A percentile compares a stretch with the other conserved stretches of the same genome.
Conservation (phyloP, 1,139 yeast genomes). For the Geotrichum fermentans region DNA sequence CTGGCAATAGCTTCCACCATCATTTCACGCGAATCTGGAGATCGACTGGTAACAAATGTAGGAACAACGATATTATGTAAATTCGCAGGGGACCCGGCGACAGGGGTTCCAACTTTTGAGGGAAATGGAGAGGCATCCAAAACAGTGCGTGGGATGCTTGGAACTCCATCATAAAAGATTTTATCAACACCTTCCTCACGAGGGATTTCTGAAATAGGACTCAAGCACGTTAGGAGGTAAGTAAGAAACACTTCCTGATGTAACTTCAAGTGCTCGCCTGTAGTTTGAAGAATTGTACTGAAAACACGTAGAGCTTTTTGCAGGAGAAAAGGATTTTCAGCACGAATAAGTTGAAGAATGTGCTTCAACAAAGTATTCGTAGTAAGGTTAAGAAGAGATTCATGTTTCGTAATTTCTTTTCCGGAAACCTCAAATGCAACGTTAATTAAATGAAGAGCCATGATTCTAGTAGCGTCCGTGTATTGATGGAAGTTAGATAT, state of each 20-base stretch:
- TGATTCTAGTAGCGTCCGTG: slow-evolving; percentile 79
- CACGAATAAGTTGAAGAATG: slow-evolving; percentile 71
- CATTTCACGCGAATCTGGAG: slow-evolving; percentile 64
- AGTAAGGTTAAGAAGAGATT: slow-evolving; percentile 60
- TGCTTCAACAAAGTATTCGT: slow-evolving; percentile 81
- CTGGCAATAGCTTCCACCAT: slow-evolving; percentile 80
- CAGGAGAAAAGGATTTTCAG: slow-evolving; percentile 60
- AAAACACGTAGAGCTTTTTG: slow-evolving; percentile 74
- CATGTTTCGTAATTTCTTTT: slow-evolving; percentile 56
- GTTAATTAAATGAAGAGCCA: slow-evolving; percentile 71
- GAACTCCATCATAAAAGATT: slow-evolving; percentile 42
- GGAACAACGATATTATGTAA: slow-evolving; percentile 13
- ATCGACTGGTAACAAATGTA: slow-evolving; percentile 24
- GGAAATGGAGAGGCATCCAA: slow-evolving; percentile 31
- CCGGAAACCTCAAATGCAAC: slow-evolving; percentile 85
- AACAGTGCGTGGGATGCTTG: slow-evolving; percentile 35
- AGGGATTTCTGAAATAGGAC: slow-evolving; percentile 39
- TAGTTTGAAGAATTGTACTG: slow-evolving; percentile 48
- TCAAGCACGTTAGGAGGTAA: slow-evolving; percentile 39
- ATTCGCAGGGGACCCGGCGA: slow-evolving; percentile 24
- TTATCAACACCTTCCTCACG: slow-evolving; percentile 40
- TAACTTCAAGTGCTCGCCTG: slow-evolving; percentile 36
- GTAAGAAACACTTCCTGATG: slow-evolving; percentile 42
- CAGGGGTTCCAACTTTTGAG: slow-evolving; percentile 20
- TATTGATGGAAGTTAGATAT: slow-evolving; percentile 81